Evolutionary conservation across 192 early-diverging fungal species (phyloP).

Genomic region (Backusella tuberculispora): DNA sequence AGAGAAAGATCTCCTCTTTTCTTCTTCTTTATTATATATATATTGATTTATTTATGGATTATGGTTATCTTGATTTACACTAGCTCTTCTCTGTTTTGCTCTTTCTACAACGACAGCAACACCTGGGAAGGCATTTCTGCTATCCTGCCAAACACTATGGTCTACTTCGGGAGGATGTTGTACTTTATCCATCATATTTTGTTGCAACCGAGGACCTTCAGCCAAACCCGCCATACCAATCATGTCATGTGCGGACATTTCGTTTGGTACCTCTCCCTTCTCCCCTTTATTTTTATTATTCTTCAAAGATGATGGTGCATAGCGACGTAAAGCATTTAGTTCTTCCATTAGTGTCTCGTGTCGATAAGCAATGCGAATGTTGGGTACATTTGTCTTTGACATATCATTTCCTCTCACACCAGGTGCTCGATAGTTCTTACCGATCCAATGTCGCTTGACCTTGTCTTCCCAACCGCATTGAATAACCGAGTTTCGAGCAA

Average conservation of each 20-base stretch:
- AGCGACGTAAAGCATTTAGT: constrained; percentile 48
- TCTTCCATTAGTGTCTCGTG: constrained; percentile 89
- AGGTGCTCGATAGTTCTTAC: constrained; percentile 71
- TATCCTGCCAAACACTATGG: background rate
- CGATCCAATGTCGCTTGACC: constrained; percentile 92
- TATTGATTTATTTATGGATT: background rate
- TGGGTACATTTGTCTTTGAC: constrained; percentile 91
- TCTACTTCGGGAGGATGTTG: background rate
- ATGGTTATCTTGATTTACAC: background rate
- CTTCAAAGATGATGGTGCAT: constrained; percentile 13
- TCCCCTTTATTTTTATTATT: too few species aligned
- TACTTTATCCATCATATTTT: constrained; percentile 9
- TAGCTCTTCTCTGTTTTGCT: constrained; percentile 15
- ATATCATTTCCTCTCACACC: constrained; percentile 84
- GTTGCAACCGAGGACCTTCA: constrained; percentile 11
- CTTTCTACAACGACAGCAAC: constrained; percentile 34
- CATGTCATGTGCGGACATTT: constrained; percentile 24
- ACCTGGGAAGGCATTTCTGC: constrained; percentile 30
- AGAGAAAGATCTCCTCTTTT: background rate
- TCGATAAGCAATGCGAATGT: constrained; percentile 82
- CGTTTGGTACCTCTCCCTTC: background rate
- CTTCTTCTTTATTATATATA: background rate
- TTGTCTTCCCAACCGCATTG: constrained; percentile 91
- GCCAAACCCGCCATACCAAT: constrained; percentile 13
- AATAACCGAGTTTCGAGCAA: constrained; percentile 87